Percentiles rank a stretch among this genome's conserved stretches.
These are phyloP conservation scores for Phylloporus arenicola DNA, from an alignment of 768 basidiomycete genomes.

Conservation along the genomic window DNA sequence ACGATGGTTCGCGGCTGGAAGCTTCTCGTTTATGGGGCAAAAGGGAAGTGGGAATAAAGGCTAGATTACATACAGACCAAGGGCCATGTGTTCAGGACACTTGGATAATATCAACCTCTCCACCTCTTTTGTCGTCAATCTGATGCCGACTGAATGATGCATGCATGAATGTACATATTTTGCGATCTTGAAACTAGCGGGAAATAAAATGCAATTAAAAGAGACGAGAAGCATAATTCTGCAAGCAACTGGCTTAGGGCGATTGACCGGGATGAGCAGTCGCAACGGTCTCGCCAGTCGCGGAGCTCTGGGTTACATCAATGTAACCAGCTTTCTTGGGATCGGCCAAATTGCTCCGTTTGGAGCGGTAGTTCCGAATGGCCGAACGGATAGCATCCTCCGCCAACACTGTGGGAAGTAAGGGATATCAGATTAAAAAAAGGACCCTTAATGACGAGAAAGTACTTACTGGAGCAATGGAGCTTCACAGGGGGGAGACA, in stretches of 20 bases:
- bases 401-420: constrained; percentile 67
- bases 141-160: constrained; percentile 3
- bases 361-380: constrained; percentile 91
- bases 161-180: constrained; percentile 13
- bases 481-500: constrained; percentile 94
- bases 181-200: constrained; percentile 8
- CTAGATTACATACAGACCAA: constrained; percentile 10
- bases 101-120: not conserved
- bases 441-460: constrained; percentile 4
- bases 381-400: constrained; percentile 99
- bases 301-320: constrained; percentile 57
- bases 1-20: constrained; percentile 91
- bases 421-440: constrained; percentile 20
- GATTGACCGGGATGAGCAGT: constrained; percentile 43
- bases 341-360: constrained; percentile 53
- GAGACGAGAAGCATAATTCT: constrained; percentile 1
- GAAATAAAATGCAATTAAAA: constrained; percentile 16
- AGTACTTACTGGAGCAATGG: constrained; percentile 83
- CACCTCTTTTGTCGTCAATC: not conserved
- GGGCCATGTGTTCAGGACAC: not conserved
- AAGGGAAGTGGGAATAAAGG: constrained; percentile 33
- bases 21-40: constrained; percentile 71
- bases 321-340: constrained; percentile 61
- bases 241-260: constrained; percentile 3
- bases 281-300: constrained; percentile 49